Evolutionary conservation across 768 basidiomycete species (phyloP).

Genomic region (Gelatoporia subvermispora): DNA sequence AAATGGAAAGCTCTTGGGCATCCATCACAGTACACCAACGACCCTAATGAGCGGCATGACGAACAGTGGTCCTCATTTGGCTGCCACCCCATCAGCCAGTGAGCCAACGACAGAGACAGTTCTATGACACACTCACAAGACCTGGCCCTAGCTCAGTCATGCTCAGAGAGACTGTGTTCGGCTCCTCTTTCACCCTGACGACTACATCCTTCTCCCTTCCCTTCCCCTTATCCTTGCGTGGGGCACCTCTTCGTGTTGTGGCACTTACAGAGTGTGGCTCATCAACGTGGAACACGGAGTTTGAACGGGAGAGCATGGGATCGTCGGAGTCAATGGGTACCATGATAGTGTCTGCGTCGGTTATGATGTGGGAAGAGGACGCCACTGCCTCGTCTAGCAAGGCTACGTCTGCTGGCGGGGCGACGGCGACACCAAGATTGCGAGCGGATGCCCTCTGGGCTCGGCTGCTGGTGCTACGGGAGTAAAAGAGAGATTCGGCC

Average conservation of each 20-base stretch:
- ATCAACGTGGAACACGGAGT: conserved; percentile 28
- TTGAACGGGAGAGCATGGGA: conserved; percentile 58
- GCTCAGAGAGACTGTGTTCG: conserved; percentile 31
- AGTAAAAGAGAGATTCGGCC: conserved; percentile 2
- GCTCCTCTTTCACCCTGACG: conserved; percentile 44
- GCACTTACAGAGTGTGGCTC: conserved; percentile 3
- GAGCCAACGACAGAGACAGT: neutral
- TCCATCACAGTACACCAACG: conserved; percentile 94
- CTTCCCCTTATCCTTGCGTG: conserved; percentile 42
- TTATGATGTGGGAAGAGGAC: conserved; percentile 45
- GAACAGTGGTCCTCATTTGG: conserved; percentile 84
- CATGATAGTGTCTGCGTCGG: conserved; percentile 48
- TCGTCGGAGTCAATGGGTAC: conserved; percentile 57
- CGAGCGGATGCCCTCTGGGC: conserved; percentile 26
- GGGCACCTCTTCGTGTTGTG: conserved; percentile 3
- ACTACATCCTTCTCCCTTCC: conserved; percentile 35
- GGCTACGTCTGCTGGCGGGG: conserved; percentile 12
- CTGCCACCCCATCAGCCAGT: conserved; percentile 21
- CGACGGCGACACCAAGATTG: conserved; percentile 9
- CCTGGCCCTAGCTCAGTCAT: conserved; percentile 28
- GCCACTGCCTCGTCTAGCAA: conserved; percentile 12
- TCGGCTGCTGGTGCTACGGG: conserved; percentile 11
- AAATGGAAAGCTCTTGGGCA: conserved; percentile 96
- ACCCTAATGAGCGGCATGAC: conserved; percentile 74
- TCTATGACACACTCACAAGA: conserved; percentile 28